A percentile compares a stretch with the other conserved stretches of the same genome.
Conservation (phyloP, 2,329 filamentous ascomycete species). For the Basipetospora sp. region DNA sequence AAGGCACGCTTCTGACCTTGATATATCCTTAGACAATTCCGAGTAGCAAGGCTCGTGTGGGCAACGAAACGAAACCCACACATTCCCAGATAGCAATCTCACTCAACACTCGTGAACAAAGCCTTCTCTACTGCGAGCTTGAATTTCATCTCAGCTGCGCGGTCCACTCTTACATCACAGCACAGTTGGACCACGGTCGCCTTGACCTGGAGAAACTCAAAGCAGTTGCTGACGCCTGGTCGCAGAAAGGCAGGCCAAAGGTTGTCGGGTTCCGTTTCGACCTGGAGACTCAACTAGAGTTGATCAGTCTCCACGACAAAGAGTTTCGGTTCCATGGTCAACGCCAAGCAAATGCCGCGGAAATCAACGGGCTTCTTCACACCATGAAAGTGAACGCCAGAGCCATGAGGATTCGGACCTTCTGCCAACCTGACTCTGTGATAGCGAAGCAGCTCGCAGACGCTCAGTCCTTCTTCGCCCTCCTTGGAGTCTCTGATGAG, state of each 20-base stretch:
- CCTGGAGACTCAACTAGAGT: conserved; percentile 44
- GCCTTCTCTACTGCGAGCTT: conserved; percentile 43
- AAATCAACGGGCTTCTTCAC: conserved; percentile 33
- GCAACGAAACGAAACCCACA: conserved; percentile 14
- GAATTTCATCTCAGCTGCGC: conserved; percentile 38
- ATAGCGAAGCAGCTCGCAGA: conserved; percentile 44
- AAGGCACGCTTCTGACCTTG: conserved; percentile 7
- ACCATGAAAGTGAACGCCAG: conserved; percentile 39
- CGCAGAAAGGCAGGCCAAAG: conserved; percentile 35
- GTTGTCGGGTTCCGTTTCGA: conserved; percentile 45
- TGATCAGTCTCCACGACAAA: conserved; percentile 33
- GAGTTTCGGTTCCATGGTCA: conserved; percentile 42
- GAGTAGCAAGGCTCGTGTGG: conserved; percentile 18
- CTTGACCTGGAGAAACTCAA: conserved; percentile 36
- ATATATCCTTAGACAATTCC: conserved; percentile 9
- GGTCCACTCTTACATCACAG: conserved; percentile 36
- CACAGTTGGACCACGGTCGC: conserved; percentile 40
- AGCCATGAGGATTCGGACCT: conserved; percentile 37
- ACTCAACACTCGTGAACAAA: conserved; percentile 40
- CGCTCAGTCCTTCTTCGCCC: conserved; percentile 32
- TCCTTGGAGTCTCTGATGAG: conserved; percentile 29
- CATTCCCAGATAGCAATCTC: conserved; percentile 30
- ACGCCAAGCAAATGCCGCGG: conserved; percentile 25
- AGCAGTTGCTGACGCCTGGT: conserved; percentile 36
- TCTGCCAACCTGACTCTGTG: conserved; percentile 43